Evolutionary conservation across 1,139 yeast genomes (phyloP).

Genomic region (Pichia terricola): DNA sequence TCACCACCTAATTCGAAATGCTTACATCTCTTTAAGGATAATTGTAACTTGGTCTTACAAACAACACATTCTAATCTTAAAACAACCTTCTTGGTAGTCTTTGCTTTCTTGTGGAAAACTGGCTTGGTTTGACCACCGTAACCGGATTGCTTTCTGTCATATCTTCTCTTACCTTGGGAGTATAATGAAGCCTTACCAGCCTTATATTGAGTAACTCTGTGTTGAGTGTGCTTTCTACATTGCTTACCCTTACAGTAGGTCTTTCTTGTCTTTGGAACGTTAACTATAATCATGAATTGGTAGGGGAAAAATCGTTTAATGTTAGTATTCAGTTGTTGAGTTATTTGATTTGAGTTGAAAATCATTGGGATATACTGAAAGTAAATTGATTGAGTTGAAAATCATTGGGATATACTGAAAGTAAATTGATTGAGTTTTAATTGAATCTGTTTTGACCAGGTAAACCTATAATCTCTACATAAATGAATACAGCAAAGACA

Average conservation of each 20-base stretch:
- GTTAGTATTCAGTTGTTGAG: slow-evolving; percentile 1
- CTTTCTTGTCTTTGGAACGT: slow-evolving; percentile 99
- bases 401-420: neutral
- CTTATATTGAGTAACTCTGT: slow-evolving; percentile 99
- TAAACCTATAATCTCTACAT: too few relatives aligned
- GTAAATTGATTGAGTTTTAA: too few relatives aligned
- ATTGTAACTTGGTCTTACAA: slow-evolving; percentile 99
- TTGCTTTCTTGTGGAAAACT: slow-evolving; percentile 99
- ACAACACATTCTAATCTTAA: slow-evolving; percentile 97
- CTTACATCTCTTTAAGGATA: slow-evolving; percentile 98
- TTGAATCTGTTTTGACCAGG: too few relatives aligned
- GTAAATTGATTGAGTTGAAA: too few relatives aligned
- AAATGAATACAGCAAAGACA: too few relatives aligned
- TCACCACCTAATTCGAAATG: slow-evolving; percentile 99
- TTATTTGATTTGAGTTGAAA: neutral
- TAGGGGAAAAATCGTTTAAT: neutral
- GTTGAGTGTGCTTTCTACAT: slow-evolving; percentile 99
- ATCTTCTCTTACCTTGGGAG: slow-evolving; percentile 99
- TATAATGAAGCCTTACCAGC: slow-evolving; percentile 99
- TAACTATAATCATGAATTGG: slow-evolving; percentile 38
- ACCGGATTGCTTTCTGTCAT: slow-evolving; percentile 99
- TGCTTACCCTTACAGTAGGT: slow-evolving; percentile 99
- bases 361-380: neutral
- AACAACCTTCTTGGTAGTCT: slow-evolving; percentile 99
- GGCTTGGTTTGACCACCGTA: slow-evolving; percentile 99